Conservation (phyloP, 2,329 filamentous ascomycete species). For the Immersiporthe knoxdaviesiana region DNA sequence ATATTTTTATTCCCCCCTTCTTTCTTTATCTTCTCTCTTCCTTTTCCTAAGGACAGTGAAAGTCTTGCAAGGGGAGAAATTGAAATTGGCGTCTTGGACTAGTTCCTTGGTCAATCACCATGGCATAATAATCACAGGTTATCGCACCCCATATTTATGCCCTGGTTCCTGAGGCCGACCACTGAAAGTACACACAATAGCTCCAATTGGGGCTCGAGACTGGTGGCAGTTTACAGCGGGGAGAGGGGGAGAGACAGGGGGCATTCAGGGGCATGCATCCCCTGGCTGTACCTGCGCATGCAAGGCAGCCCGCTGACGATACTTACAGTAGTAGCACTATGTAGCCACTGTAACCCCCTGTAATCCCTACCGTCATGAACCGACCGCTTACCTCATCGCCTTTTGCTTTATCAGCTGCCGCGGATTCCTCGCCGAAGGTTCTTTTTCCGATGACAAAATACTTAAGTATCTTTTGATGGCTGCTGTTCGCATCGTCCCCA, state of each 20-base stretch:
- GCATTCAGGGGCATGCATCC: slow-evolving; percentile 8
- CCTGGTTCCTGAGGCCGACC: neutral
- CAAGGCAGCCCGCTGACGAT: neutral
- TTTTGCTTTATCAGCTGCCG: slow-evolving; percentile 31
- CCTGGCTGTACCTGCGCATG: slow-evolving; percentile 4
- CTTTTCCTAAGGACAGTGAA: neutral
- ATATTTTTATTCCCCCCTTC: neutral
- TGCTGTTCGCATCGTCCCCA: neutral
- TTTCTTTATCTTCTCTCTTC: neutral
- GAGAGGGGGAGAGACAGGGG: slow-evolving; percentile 3
- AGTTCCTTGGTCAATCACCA: neutral
- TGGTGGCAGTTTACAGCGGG: neutral
- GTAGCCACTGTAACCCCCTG: too few species aligned
- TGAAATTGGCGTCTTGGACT: neutral
- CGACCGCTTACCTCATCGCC: neutral
- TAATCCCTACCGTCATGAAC: neutral
- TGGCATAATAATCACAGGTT: neutral
- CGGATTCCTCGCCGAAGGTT: slow-evolving; percentile 25
- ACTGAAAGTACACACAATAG: too few species aligned
- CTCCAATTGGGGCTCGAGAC: neutral
- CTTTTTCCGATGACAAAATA: slow-evolving; percentile 22
- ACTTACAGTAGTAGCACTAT: too few species aligned
- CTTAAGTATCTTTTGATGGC: neutral
- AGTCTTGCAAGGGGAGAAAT: neutral
- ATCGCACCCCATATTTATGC: neutral